Base-by-base conservation (phyloP, 352 stramenopile genomes). In the Globisporangium recalcitrans region DNA sequence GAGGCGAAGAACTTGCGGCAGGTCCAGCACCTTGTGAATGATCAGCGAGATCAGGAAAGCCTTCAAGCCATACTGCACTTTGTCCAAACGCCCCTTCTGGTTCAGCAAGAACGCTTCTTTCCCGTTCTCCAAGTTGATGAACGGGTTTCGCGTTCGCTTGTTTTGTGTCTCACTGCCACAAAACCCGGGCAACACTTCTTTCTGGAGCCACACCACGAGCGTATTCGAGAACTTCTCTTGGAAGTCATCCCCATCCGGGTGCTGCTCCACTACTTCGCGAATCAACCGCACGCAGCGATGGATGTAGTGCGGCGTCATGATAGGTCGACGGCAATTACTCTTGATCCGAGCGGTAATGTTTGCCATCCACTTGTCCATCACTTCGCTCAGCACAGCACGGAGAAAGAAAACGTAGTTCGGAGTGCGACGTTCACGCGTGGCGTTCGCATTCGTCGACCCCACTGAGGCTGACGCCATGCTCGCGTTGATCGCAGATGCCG, bases 331-430 rank as follows among this genome's bases (percentile, higher is more conserved):
- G 62, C 75, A 87, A 63, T 91, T 91, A 10, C 65, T 78, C 52
- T 91, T 91, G 22, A 78, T 70, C 2, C 82, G 71, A 26, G 76
- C 69, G 4, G 72, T 78, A 10, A 92, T 75, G 44, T 85, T 90
- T 19, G 82, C 81, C 81, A 93, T 90, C 87, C 87, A 95, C 63
- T 95, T 95, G 69, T 95, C 85, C 87, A 95, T 93, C 4, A 83
- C 79, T 63, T 95, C 87, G 52, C 74, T 92, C 36, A 95, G 68
- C 27, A 94, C 73, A 22, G 83, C 87, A 51, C 87, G 75, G 19
- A 95, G 78, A 52, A 95, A 88, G 63, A 95, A 95, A 24, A 93
- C 75, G 67, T 93, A 93, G 68, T 91, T 93, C 54, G 85, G 85
- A 13, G 79, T 90, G 31, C 80, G 75, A 40, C 85, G 77, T 64